A percentile compares a stretch with the other conserved stretches of the same genome.
Conservation (phyloP, 345 rosid genomes). For the Chamaenerion angustifolium region DNA sequence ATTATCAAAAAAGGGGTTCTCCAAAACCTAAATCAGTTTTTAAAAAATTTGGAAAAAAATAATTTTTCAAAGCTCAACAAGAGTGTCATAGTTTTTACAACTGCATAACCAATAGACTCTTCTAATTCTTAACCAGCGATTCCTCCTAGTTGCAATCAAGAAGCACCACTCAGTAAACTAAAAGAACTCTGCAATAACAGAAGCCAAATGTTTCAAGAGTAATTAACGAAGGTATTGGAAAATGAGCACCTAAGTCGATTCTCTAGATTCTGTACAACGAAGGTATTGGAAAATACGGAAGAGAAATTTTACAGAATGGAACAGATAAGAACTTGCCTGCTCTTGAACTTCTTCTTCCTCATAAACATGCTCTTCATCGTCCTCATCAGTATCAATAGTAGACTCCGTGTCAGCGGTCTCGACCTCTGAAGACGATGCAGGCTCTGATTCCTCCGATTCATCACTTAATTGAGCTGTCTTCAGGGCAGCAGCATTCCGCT, state of each 20-base stretch:
- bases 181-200: too few species aligned
- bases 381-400: slow-evolving; percentile 48
- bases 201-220: too few species aligned
- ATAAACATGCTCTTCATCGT: slow-evolving; percentile 22
- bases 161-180: too few species aligned
- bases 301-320: not conserved
- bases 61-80: too few species aligned
- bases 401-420: slow-evolving; percentile 17
- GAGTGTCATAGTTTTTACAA: too few species aligned
- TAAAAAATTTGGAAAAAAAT: too few species aligned
- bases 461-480: slow-evolving; percentile 2
- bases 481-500: not conserved
- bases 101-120: too few species aligned
- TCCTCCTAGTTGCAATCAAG: too few species aligned
- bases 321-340: slow-evolving; percentile 16
- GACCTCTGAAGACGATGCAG: not conserved
- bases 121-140: too few species aligned
- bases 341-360: slow-evolving; percentile 37
- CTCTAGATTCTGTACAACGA: not conserved
- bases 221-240: not conserved
- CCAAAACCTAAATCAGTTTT: too few species aligned
- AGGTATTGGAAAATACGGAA: not conserved
- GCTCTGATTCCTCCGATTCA: slow-evolving; percentile 6
- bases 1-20: too few species aligned
- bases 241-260: too few species aligned